A percentile compares a stretch with the other conserved stretches of the same genome.
Evolutionary conservation across 441 rosid genomes (phyloP).

Genomic region (Mallotus japonicus): DNA sequence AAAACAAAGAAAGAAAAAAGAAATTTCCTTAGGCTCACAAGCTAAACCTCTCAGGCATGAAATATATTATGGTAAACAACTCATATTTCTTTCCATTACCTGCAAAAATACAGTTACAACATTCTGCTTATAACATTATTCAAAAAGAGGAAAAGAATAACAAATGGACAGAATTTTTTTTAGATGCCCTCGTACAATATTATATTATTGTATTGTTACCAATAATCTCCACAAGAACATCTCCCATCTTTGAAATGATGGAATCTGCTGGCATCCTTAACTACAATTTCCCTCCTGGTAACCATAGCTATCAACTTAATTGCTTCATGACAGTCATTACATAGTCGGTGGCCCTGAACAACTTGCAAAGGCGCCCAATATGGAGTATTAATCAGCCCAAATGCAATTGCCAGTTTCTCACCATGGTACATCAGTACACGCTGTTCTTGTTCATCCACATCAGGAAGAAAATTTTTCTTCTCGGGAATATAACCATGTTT

Average conservation of each 20-base stretch:
- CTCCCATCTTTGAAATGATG: conserved; percentile 71
- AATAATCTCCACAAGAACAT: conserved; percentile 92
- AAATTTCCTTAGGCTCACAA: not conserved
- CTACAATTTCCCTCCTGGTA: conserved; percentile 57
- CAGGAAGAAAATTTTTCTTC: conserved; percentile 59
- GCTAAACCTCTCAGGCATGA: not conserved
- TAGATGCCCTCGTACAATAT: no score
- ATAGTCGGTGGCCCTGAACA: conserved; percentile 82
- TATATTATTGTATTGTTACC: conserved; percentile 46
- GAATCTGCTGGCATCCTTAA: conserved; percentile 84
- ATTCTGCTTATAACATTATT: conserved; percentile 1
- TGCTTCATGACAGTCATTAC: conserved; percentile 75
- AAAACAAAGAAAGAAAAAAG: not conserved
- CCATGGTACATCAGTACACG: conserved; percentile 49
- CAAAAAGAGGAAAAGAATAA: not conserved
- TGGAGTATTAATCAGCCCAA: conserved; percentile 57
- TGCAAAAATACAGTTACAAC: conserved; percentile 5
- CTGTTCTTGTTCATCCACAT: conserved; percentile 69
- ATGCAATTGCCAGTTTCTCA: conserved; percentile 83
- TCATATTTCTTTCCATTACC: not conserved
- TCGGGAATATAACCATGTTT: conserved; percentile 48
- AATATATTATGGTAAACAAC: not conserved
- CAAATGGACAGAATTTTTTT: not conserved
- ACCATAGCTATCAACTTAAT: conserved; percentile 58
- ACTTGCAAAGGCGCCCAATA: conserved; percentile 63